Base-by-base conservation (phyloP, 257 asterid species). In the Knoxia roxburghii region DNA sequence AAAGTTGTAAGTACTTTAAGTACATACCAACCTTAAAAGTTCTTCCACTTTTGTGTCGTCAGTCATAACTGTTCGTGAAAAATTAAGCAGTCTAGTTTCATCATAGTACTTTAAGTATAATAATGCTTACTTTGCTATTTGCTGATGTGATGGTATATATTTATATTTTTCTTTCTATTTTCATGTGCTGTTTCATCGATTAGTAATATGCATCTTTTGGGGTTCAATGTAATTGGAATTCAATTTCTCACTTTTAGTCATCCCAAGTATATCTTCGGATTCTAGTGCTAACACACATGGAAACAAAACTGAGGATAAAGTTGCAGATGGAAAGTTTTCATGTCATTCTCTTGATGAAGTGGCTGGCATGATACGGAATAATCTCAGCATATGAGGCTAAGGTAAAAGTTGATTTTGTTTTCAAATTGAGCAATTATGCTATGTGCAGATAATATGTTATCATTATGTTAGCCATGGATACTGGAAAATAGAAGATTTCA, bases 211-310 rank as follows among this genome's bases (percentile, higher is more conserved):
- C 64, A 69, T 67, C 49, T 50, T 17, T 18, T 37, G 33, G 60
- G 52, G 45, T 24, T 63, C 40, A 49, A 35, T 50, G 50, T 49
- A 51, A 40, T 40, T 40, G 51, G 26, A 54, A n/a, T 48, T 58
- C 17, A 32, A 26, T 64, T 67, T 61, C 59, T 33, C 53, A 2
- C 68, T 64, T 76, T 53, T 86, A 88, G 95, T 84, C 97, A 71
- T 93, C 99, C 73, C 90, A 87, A 79, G 89, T 81, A n/a, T n/a
- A 58, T 78, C 97, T 79, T 76, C 90, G 73, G 96, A 92, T 74
- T 77, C 97, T 65, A 87, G 56, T 68, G 70, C 83, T 52, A 86
- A 68, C 69, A 74, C 76, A 73, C 70, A 80, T 40, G 66, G 77
- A 67, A 84, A 69, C 72, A 89, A 83, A 82, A 67, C 80, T 52